Evolutionary conservation across 2,329 filamentous ascomycete genomes (phyloP).

Genomic region (Xylaria polymorpha): DNA sequence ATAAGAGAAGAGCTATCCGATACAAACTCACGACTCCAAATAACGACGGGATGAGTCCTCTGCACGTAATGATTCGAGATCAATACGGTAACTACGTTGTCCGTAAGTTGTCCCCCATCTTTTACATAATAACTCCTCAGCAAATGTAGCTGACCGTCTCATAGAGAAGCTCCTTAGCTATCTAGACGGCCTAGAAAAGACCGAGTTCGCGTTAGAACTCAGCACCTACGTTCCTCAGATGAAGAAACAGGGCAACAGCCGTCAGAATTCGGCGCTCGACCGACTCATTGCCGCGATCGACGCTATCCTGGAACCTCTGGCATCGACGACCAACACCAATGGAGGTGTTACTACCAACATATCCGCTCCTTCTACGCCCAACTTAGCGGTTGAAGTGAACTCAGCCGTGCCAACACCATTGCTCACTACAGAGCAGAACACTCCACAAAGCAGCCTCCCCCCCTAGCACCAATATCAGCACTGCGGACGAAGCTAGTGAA

Average conservation of each 20-base stretch:
- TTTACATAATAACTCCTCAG: neutral
- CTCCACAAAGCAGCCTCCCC: slow-evolving; percentile 74
- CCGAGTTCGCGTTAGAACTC: slow-evolving; percentile 66
- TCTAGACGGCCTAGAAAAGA: slow-evolving; percentile 69
- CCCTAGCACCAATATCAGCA: slow-evolving; percentile 71
- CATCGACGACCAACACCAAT: slow-evolving; percentile 11
- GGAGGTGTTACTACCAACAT: slow-evolving; percentile 22
- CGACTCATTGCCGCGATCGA: slow-evolving; percentile 58
- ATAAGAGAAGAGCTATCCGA: slow-evolving; percentile 77
- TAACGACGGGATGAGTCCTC: slow-evolving; percentile 73
- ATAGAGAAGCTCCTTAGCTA: slow-evolving; percentile 81
- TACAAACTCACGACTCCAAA: slow-evolving; percentile 68
- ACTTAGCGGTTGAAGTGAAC: slow-evolving; percentile 59
- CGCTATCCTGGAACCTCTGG: slow-evolving; percentile 14
- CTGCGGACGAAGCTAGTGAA: slow-evolving; percentile 55
- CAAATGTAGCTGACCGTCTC: slow-evolving; percentile 45
- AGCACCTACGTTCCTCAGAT: slow-evolving; percentile 69
- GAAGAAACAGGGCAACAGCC: slow-evolving; percentile 73
- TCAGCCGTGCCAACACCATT: slow-evolving; percentile 72
- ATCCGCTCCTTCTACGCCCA: slow-evolving; percentile 49
- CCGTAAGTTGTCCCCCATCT: slow-evolving; percentile 71
- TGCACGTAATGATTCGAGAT: slow-evolving; percentile 85
- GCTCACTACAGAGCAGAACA: slow-evolving; percentile 76
- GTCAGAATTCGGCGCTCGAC: slow-evolving; percentile 74
- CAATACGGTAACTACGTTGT: slow-evolving; percentile 97